Evolutionary conservation across 2,329 filamentous ascomycete genomes (phyloP).

Genomic region (Lachnellula occidentalis): DNA sequence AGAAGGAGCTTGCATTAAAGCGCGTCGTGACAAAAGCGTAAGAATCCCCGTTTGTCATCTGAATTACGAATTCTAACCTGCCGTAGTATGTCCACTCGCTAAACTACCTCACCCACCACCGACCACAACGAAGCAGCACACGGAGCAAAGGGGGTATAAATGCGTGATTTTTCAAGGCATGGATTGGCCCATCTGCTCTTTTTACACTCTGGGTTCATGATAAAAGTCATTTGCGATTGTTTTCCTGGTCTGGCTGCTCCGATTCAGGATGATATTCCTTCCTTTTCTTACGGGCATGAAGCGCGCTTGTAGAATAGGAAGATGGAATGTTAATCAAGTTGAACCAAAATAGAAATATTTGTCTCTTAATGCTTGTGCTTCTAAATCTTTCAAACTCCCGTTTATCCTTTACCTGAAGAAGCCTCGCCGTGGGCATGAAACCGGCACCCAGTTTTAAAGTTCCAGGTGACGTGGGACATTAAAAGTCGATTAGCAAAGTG

Average conservation of each 20-base stretch:
- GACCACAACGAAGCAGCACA: slow-evolving; percentile 10
- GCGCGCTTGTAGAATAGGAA: slow-evolving; percentile 32
- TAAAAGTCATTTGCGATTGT: slow-evolving; percentile 31
- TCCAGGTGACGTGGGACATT: too few relatives aligned
- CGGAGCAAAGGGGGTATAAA: slow-evolving; percentile 23
- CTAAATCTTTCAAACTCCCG: neutral
- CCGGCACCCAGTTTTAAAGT: too few relatives aligned
- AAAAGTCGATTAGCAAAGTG: too few relatives aligned
- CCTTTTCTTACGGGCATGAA: slow-evolving; percentile 29
- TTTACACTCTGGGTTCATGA: slow-evolving; percentile 23
- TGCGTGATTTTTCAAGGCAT: slow-evolving; percentile 29
- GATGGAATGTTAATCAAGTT: slow-evolving; percentile 27
- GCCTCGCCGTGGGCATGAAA: too few relatives aligned
- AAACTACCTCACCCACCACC: slow-evolving; percentile 37
- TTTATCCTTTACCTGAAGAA: too few relatives aligned
- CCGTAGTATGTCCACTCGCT: slow-evolving; percentile 71
- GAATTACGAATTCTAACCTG: neutral
- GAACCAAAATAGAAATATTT: slow-evolving; percentile 10
- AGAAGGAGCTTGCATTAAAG: slow-evolving; percentile 99
- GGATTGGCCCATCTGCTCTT: slow-evolving; percentile 29
- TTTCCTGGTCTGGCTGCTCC: slow-evolving; percentile 24
- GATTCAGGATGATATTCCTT: slow-evolving; percentile 17
- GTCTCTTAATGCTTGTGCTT: neutral
- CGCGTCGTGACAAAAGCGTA: slow-evolving; percentile 86
- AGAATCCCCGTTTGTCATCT: neutral